Evolutionary conservation across 2,329 filamentous ascomycete genomes (phyloP).

Genomic region (Penicillium vulpinum): DNA sequence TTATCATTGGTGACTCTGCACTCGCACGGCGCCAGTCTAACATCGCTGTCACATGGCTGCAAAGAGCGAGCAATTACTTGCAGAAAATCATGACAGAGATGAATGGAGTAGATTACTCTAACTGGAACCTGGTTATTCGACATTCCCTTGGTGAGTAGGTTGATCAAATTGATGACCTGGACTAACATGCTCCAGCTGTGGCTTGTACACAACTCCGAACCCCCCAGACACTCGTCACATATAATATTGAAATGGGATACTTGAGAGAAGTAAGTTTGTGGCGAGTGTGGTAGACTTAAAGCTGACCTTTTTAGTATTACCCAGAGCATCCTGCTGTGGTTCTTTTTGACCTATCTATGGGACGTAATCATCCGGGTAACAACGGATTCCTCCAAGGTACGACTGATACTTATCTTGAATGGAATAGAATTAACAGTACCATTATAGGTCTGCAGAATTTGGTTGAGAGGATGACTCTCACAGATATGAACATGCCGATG

Average conservation of each 20-base stretch:
- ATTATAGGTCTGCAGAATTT: conserved; percentile 59
- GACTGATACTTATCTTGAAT: conserved; percentile 6
- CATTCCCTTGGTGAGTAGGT: conserved; percentile 59
- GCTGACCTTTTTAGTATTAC: conserved; percentile 24
- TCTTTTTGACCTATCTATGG: conserved; percentile 68
- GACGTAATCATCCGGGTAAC: conserved; percentile 36
- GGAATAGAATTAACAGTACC: conserved; percentile 16
- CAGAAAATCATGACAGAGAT: conserved; percentile 55
- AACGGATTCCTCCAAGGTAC: conserved; percentile 45
- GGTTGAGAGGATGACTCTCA: conserved; percentile 12
- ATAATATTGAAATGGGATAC: conserved; percentile 58
- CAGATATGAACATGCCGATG: conserved; percentile 1
- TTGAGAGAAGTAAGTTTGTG: conserved; percentile 60
- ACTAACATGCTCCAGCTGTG: conserved; percentile 27
- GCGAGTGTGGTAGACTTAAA: conserved; percentile 13
- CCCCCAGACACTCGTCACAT: conserved; percentile 52
- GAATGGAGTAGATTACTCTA: conserved; percentile 54
- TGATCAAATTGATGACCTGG: not conserved
- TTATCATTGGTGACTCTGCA: conserved; percentile 68
- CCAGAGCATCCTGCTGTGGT: conserved; percentile 65
- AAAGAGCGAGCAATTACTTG: conserved; percentile 64
- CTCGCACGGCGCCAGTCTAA: conserved; percentile 53
- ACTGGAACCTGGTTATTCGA: conserved; percentile 66
- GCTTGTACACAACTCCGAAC: conserved; percentile 39
- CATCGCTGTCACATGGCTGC: conserved; percentile 69